These are phyloP conservation scores for Trebouxia sp. DNA, from an alignment of 139 green algal genomes.

Conservation along the genomic window DNA sequence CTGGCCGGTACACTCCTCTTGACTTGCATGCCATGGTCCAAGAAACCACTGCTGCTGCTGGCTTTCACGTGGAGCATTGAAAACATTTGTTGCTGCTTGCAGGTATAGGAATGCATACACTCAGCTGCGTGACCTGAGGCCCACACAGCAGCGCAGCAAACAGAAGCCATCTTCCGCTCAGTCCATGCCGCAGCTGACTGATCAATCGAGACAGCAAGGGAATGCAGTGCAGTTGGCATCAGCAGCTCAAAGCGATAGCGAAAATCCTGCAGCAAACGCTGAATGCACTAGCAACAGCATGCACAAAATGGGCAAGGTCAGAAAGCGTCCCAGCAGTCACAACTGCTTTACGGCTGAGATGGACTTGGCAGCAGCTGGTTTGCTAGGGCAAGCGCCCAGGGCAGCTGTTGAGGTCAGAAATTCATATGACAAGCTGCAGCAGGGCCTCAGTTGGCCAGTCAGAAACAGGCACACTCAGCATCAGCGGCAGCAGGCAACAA, in stretches of 20 bases:
- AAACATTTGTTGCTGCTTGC: background rate
- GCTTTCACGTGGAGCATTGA: too few relatives aligned
- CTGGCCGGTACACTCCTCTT: too few relatives aligned
- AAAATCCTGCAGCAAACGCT: too few relatives aligned
- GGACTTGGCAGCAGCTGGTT: conserved; percentile 3
- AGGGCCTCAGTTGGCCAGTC: background rate
- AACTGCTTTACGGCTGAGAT: conserved; percentile 14
- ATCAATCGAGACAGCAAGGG: background rate
- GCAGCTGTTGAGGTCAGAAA: background rate
- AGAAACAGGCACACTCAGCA: background rate
- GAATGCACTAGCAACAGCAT: background rate
- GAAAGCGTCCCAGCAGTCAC: background rate
- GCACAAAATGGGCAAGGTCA: background rate
- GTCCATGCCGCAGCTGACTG: background rate
- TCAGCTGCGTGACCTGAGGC: conserved; percentile 9
- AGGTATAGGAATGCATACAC: conserved; percentile 21
- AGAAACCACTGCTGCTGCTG: too few relatives aligned
- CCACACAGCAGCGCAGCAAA: background rate
- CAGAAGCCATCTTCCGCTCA: background rate
- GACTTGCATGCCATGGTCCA: too few relatives aligned
- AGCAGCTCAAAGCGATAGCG: too few relatives aligned
- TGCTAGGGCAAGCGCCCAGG: background rate
- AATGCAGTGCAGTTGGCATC: background rate
- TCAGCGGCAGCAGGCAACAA: background rate
- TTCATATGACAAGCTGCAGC: background rate